Conservation (phyloP, 1,139 yeast genomes). For the Debaryomyces robertsiae region DNA sequence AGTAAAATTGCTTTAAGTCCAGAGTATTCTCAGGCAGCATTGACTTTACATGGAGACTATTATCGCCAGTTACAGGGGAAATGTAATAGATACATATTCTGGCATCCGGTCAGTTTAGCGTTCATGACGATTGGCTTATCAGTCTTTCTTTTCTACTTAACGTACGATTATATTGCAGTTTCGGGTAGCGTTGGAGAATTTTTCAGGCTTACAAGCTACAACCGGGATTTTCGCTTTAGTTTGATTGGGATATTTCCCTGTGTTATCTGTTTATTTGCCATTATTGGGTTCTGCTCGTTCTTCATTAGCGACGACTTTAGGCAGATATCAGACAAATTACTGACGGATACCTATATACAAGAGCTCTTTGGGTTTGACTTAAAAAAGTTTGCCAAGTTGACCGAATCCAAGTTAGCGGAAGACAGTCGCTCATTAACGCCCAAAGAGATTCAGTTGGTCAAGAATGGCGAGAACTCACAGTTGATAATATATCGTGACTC, state of each 20-base stretch:
- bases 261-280: slow-evolving; percentile 26
- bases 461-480: slow-evolving; percentile 50
- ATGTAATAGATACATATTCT: slow-evolving; percentile 50
- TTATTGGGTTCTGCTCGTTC: slow-evolving; percentile 29
- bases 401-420: slow-evolving; percentile 22
- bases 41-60: slow-evolving; percentile 65
- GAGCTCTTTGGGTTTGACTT: slow-evolving; percentile 58
- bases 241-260: slow-evolving; percentile 31
- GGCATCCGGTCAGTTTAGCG: slow-evolving; percentile 46
- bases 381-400: slow-evolving; percentile 42
- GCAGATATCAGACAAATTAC: slow-evolving; percentile 45
- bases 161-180: slow-evolving; percentile 40
- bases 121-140: slow-evolving; percentile 26
- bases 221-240: slow-evolving; percentile 30
- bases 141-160: slow-evolving; percentile 26
- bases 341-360: slow-evolving; percentile 33
- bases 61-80: slow-evolving; percentile 57
- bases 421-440: slow-evolving; percentile 23
- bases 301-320: slow-evolving; percentile 49
- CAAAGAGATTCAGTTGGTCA: slow-evolving; percentile 30
- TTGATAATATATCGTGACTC: slow-evolving; percentile 61
- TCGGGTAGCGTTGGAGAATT: slow-evolving; percentile 43
- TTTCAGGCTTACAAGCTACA: slow-evolving; percentile 20
- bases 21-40: slow-evolving; percentile 57
- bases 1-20: slow-evolving; percentile 51